phyloP scores from a whole-genome alignment of 2,329 filamentous ascomycete genomes.

The Fusarium sp. region DNA sequence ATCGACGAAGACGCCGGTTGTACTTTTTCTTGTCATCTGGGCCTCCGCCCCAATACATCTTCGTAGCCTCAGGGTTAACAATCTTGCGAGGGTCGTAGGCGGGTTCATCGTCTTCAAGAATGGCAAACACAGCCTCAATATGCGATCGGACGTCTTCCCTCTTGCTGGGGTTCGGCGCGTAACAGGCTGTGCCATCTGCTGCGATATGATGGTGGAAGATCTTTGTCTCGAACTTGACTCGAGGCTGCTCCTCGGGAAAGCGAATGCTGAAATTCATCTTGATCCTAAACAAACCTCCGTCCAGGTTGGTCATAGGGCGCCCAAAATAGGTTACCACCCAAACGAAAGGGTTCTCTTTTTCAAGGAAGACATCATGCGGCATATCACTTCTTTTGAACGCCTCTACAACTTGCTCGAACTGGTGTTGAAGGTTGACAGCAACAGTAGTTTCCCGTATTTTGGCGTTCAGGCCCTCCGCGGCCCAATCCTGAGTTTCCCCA shows the following conservation, averaged over 20 bases:
- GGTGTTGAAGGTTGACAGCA: constrained; percentile 83
- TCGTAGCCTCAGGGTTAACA: constrained; percentile 87
- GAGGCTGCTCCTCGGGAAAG: constrained; percentile 90
- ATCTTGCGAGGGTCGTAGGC: constrained; percentile 91
- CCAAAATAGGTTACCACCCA: constrained; percentile 94
- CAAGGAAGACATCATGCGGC: constrained; percentile 81
- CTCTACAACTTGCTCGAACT: constrained; percentile 85
- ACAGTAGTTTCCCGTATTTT: constrained; percentile 78
- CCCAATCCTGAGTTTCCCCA: constrained; percentile 79
- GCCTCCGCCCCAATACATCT: constrained; percentile 84
- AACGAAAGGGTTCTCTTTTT: constrained; percentile 86
- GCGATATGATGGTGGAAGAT: constrained; percentile 93
- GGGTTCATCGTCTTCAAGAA: constrained; percentile 88
- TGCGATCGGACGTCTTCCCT: constrained; percentile 85
- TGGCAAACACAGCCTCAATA: constrained; percentile 83
- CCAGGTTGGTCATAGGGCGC: constrained; percentile 90
- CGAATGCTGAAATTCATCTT: constrained; percentile 82
- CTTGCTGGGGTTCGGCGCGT: constrained; percentile 72
- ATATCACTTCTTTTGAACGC: constrained; percentile 78
- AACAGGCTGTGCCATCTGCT: constrained; percentile 84
- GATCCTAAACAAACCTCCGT: constrained; percentile 90
- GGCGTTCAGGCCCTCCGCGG: constrained; percentile 72
- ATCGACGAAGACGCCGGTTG: constrained; percentile 82
- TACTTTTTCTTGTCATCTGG: constrained; percentile 84
- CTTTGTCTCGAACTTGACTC: constrained; percentile 82